These are phyloP conservation scores for Aspergillus sp. DNA, from an alignment of 2,329 filamentous ascomycete species.

Conservation along the genomic window DNA sequence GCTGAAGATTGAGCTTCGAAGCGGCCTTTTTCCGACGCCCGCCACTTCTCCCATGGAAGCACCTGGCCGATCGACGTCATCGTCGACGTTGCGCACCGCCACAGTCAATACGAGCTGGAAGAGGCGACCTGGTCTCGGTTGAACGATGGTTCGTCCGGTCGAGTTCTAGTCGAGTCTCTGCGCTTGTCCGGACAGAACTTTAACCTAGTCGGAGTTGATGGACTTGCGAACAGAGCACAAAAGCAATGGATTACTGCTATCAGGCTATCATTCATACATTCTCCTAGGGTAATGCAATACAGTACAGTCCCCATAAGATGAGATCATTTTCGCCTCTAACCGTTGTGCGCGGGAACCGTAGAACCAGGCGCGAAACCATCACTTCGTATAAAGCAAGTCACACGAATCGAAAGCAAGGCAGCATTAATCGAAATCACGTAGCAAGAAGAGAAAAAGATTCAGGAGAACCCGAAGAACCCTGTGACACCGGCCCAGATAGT, in stretches of 20 bases:
- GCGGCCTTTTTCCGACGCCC: neutral
- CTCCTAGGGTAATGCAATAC: neutral
- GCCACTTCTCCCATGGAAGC: neutral
- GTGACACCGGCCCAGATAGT: conserved; percentile 29
- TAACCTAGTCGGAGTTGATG: neutral
- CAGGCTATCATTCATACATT: neutral
- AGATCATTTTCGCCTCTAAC: neutral
- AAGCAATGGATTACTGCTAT: no score
- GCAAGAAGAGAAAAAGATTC: conserved; percentile 5
- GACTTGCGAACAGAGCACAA: neutral
- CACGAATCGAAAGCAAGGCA: neutral
- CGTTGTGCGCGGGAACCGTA: neutral
- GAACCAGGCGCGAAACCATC: neutral
- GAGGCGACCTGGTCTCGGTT: neutral
- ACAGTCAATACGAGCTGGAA: neutral
- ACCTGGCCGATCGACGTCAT: neutral
- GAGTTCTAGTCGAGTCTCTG: neutral
- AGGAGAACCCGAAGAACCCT: conserved; percentile 17
- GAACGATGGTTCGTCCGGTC: neutral
- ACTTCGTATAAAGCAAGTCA: neutral
- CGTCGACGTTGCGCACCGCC: neutral
- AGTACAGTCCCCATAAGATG: neutral
- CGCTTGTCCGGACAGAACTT: neutral
- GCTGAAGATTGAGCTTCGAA: neutral
- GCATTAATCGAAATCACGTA: conserved; percentile 1